A percentile compares a stretch with the other conserved stretches of the same genome.
These are phyloP conservation scores for Apiospora rasikravindrae DNA, from an alignment of 2,329 filamentous ascomycete species.

Conservation along the genomic window DNA sequence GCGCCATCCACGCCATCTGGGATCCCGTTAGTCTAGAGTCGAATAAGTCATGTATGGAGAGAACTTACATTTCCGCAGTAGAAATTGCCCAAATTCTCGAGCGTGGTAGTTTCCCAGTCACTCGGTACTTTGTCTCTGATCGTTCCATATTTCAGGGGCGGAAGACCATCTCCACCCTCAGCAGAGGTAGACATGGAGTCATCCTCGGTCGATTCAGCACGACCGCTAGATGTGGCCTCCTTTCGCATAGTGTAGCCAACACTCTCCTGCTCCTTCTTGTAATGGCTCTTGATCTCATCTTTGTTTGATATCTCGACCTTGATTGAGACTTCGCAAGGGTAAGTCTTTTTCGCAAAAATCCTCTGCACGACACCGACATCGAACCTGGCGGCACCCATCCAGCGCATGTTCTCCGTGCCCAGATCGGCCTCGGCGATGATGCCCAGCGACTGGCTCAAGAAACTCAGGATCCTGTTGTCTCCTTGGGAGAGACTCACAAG, in stretches of 20 bases:
- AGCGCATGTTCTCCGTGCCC: slow-evolving; percentile 86
- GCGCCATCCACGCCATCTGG: slow-evolving; percentile 88
- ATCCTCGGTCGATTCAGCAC: slow-evolving; percentile 27
- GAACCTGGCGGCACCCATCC: slow-evolving; percentile 89
- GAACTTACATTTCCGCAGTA: slow-evolving; percentile 82
- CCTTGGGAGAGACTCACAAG: slow-evolving; percentile 88
- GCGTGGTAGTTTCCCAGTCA: slow-evolving; percentile 75
- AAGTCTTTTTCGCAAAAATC: slow-evolving; percentile 75
- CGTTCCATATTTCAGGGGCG: slow-evolving; percentile 78
- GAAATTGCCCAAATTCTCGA: slow-evolving; percentile 86
- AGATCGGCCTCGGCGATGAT: slow-evolving; percentile 91
- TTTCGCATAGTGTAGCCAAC: slow-evolving; percentile 33
- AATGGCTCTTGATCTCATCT: slow-evolving; percentile 73
- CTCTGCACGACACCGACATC: slow-evolving; percentile 83
- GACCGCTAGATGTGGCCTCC: slow-evolving; percentile 29
- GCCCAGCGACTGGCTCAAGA: slow-evolving; percentile 88
- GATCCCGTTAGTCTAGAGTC: slow-evolving; percentile 4
- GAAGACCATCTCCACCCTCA: slow-evolving; percentile 62
- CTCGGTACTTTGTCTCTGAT: slow-evolving; percentile 76
- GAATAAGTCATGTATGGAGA: not conserved
- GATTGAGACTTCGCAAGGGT: slow-evolving; percentile 87
- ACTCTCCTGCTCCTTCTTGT: slow-evolving; percentile 52
- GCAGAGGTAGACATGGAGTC: slow-evolving; percentile 29
- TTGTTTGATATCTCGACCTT: slow-evolving; percentile 84
- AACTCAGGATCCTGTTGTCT: slow-evolving; percentile 75